A percentile compares a stretch with the other conserved stretches of the same genome.
These are phyloP conservation scores for Dovyalis caffra DNA, from an alignment of 345 rosid species.

Conservation along the genomic window DNA sequence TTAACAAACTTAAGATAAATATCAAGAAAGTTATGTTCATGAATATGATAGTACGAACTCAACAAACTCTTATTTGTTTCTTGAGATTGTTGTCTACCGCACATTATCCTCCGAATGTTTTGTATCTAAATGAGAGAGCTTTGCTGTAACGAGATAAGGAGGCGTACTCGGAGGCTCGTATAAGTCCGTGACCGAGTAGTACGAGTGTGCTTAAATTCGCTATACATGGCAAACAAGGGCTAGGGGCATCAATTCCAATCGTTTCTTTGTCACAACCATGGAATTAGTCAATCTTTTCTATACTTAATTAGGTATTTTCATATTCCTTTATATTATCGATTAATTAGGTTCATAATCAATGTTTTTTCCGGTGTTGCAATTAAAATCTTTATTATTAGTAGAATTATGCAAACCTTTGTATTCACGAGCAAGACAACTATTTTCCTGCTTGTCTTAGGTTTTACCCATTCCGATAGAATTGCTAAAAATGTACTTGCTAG, in stretches of 20 bases:
- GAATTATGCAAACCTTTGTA: background rate
- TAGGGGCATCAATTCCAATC: slow-evolving; percentile 59
- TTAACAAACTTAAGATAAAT: too few relatives aligned
- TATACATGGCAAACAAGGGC: slow-evolving; percentile 55
- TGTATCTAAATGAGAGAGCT: slow-evolving; percentile 8
- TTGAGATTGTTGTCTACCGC: background rate
- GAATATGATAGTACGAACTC: background rate
- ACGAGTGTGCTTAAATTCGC: slow-evolving; percentile 68
- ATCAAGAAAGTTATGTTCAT: background rate
- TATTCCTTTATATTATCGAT: background rate
- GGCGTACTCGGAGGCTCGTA: slow-evolving; percentile 47
- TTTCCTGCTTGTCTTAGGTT: too few relatives aligned
- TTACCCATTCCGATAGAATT: background rate
- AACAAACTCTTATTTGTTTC: background rate
- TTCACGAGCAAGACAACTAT: too few relatives aligned
- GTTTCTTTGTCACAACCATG: slow-evolving; percentile 87
- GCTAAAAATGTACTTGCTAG: background rate
- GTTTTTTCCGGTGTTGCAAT: background rate
- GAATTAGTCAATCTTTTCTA: slow-evolving; percentile 42
- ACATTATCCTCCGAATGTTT: slow-evolving; percentile 9
- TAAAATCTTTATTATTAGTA: background rate
- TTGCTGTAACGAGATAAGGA: slow-evolving; percentile 61
- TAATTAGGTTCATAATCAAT: background rate
- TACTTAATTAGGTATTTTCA: slow-evolving; percentile 20
- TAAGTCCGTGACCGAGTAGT: slow-evolving; percentile 60